Base-by-base conservation (phyloP, 176 grass and related monocot species). In the Phoenix roebelenii region DNA sequence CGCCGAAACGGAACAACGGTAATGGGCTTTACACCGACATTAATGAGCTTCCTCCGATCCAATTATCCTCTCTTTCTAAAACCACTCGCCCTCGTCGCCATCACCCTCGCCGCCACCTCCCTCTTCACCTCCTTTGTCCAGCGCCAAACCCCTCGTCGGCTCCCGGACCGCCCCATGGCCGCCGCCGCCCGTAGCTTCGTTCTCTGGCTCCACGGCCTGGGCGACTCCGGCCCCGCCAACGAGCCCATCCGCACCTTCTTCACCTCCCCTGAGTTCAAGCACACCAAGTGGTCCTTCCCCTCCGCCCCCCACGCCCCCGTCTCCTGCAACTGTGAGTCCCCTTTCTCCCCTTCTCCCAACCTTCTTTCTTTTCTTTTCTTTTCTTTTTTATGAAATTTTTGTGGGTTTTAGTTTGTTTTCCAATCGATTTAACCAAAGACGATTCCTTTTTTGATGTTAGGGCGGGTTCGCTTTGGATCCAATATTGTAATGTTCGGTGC, bases 161-260 rank as follows among this genome's bases (percentile, higher is more conserved):
- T 48, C 48, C 22, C 64, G 3, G 15, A 18, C 49, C 50, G 51
- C 72, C 7, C 35, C 10, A 44, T 44, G 35, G 19, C 74, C 76
- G 30, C 35, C 35, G 35, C 9, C 10, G 76, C 69, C 63, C 77
- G 75, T 52, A 91, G 84, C 75, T 98, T 92, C 67, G 67, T 98
- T 15, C 66, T 92, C 23, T 92, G 84, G 93, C 84, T 98, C 7
- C 93, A 98, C 72, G 93, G 93, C 7, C 72, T 98, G 7, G 87
- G 87, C 56, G 93, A 97, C 73, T 92, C 93, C 26, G 93, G 87
- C 55, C 84, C 81, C 7, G 81, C 84, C 51, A 98, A 98, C 82
- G 87, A 92, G 59, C 84, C 81, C 57, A 88, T 92, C 79, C 79
- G 93, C 70, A 83, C 26, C 73, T 85, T 83, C 67, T 92, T 97